These are phyloP conservation scores for Suillus subaureus DNA, from an alignment of 768 basidiomycete species.

Conservation along the genomic window DNA sequence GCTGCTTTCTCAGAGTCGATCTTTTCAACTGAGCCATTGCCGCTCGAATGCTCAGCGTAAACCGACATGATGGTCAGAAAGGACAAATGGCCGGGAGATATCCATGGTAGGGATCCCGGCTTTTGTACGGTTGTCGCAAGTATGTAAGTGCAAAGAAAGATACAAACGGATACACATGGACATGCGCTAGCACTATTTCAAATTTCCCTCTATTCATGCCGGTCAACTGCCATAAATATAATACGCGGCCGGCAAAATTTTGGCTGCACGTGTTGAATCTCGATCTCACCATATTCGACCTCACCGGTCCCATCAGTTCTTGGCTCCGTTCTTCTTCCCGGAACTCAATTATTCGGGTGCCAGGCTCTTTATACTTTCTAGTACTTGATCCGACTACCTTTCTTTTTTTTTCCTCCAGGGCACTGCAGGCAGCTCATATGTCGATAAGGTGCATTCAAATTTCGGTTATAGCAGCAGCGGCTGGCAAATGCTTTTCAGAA, in stretches of 20 bases:
- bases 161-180: background rate
- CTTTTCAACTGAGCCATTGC: conserved; percentile 23
- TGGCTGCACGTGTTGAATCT: background rate
- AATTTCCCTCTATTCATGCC: background rate
- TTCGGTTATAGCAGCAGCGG: too few species aligned
- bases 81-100: background rate
- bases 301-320: background rate
- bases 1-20: conserved; percentile 18
- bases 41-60: conserved; percentile 18
- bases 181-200: background rate
- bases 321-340: too few species aligned
- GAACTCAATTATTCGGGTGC: too few species aligned
- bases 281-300: too few species aligned
- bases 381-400: too few species aligned
- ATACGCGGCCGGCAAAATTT: too few species aligned
- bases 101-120: background rate
- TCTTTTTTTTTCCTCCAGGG: too few species aligned
- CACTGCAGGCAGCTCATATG: too few species aligned
- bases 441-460: too few species aligned
- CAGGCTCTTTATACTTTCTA: too few species aligned
- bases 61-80: conserved; percentile 20
- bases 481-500: too few species aligned
- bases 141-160: conserved; percentile 1
- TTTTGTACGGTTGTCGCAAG: background rate
- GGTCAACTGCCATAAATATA: background rate